phyloP scores from a whole-genome alignment of 2,329 filamentous ascomycete species.

The Fusarium metavorans region DNA sequence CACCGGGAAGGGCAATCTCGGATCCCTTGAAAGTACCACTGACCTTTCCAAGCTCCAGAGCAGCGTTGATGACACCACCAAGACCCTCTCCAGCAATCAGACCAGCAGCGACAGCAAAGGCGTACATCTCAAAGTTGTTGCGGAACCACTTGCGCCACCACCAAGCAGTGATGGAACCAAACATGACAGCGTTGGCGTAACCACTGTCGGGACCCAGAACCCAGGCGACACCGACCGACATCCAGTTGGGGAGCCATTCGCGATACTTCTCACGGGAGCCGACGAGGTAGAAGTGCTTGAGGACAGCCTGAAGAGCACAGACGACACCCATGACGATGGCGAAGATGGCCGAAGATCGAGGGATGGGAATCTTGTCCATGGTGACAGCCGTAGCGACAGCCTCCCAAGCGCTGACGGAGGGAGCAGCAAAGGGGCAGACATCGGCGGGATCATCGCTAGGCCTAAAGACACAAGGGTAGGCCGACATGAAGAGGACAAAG shows the following conservation, averaged over 20 bases:
- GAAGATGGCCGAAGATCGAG: slow-evolving; percentile 66
- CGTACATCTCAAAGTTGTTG: slow-evolving; percentile 65
- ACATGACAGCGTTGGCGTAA: slow-evolving; percentile 68
- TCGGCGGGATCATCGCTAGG: slow-evolving; percentile 51
- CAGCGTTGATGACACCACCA: slow-evolving; percentile 70
- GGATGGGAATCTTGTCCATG: slow-evolving; percentile 66
- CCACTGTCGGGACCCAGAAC: slow-evolving; percentile 65
- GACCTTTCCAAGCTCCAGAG: slow-evolving; percentile 53
- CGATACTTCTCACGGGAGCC: slow-evolving; percentile 66
- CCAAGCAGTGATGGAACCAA: slow-evolving; percentile 65
- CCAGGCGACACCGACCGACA: slow-evolving; percentile 71
- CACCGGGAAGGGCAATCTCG: slow-evolving; percentile 28
- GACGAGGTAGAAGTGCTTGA: slow-evolving; percentile 66
- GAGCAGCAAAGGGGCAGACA: slow-evolving; percentile 69
- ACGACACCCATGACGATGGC: slow-evolving; percentile 66
- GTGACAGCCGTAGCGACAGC: slow-evolving; percentile 73
- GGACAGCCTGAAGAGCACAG: slow-evolving; percentile 62
- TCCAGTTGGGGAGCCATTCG: slow-evolving; percentile 72
- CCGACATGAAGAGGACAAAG: slow-evolving; percentile 75
- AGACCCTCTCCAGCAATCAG: slow-evolving; percentile 73
- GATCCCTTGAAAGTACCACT: slow-evolving; percentile 43
- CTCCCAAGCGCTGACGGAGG: slow-evolving; percentile 74
- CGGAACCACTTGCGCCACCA: slow-evolving; percentile 66
- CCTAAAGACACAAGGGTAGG: slow-evolving; percentile 76
- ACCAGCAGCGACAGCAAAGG: slow-evolving; percentile 70